phyloP scores from a whole-genome alignment of 2,329 filamentous ascomycete species.

The Nigrograna mackinnonii region DNA sequence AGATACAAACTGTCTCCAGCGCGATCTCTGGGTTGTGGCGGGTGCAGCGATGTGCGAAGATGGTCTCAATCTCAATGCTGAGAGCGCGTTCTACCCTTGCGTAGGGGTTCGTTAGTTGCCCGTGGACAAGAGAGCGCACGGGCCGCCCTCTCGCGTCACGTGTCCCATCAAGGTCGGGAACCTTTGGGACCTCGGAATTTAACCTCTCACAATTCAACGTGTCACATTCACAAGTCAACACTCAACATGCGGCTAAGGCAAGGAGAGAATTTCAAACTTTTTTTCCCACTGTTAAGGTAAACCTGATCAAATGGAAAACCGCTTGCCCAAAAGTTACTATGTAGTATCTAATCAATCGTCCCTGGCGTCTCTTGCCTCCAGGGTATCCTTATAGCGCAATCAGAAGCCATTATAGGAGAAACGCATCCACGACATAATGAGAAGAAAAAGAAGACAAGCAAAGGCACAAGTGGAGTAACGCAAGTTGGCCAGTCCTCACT shows the following conservation, averaged over 20 bases:
- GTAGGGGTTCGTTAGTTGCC: background rate
- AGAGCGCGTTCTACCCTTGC: conserved; percentile 22
- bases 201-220: no score
- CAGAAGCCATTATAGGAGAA: background rate
- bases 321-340: no score
- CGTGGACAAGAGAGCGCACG: no score
- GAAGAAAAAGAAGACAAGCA: conserved; percentile 1
- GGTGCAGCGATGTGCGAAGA: conserved; percentile 38
- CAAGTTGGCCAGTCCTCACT: conserved; percentile 2
- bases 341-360: conserved; percentile 12
- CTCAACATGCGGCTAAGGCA: no score
- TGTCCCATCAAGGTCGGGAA: no score
- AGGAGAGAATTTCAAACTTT: no score
- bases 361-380: conserved; percentile 24
- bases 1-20: conserved; percentile 11
- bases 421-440: background rate
- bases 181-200: no score
- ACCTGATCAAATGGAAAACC: no score
- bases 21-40: conserved; percentile 22
- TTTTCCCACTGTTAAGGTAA: no score
- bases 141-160: no score
- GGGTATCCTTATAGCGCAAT: conserved; percentile 29
- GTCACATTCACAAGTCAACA: no score
- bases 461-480: background rate
- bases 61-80: conserved; percentile 19